Conservation (phyloP, 2,329 filamentous ascomycete species). For the Coniella vitis region DNA sequence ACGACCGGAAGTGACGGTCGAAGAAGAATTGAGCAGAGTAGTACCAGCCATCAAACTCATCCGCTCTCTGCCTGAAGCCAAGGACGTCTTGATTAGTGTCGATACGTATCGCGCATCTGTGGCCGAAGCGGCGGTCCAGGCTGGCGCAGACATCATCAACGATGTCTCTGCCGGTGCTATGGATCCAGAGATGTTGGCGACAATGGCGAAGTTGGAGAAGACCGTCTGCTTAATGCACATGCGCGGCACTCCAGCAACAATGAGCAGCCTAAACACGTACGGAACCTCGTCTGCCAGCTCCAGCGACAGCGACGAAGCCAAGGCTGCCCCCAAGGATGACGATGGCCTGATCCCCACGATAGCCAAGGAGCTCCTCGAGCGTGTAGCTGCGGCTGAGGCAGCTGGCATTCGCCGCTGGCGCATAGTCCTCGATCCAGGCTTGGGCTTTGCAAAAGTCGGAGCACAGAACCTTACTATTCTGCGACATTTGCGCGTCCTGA, state of each 20-base stretch:
- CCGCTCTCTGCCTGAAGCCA: slow-evolving; percentile 56
- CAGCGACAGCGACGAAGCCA: slow-evolving; percentile 18
- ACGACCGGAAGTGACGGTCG: slow-evolving; percentile 57
- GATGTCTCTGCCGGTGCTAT: slow-evolving; percentile 80
- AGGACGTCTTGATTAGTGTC: slow-evolving; percentile 68
- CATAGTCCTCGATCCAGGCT: slow-evolving; percentile 86
- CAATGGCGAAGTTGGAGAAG: slow-evolving; percentile 68
- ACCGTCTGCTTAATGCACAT: slow-evolving; percentile 87
- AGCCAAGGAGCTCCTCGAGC: slow-evolving; percentile 58
- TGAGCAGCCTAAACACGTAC: slow-evolving; percentile 65
- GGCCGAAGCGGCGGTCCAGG: slow-evolving; percentile 65
- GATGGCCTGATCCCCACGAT: slow-evolving; percentile 59
- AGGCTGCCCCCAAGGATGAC: background rate
- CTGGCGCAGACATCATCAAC: slow-evolving; percentile 89
- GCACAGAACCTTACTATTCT: slow-evolving; percentile 79
- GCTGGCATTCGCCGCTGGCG: slow-evolving; percentile 88
- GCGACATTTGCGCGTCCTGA: slow-evolving; percentile 56
- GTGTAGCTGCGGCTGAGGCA: slow-evolving; percentile 66
- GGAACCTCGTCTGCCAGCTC: slow-evolving; percentile 51
- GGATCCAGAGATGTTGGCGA: slow-evolving; percentile 75
- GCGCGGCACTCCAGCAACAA: slow-evolving; percentile 79
- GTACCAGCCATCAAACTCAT: slow-evolving; percentile 72
- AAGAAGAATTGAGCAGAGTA: slow-evolving; percentile 72
- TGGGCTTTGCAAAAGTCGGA: slow-evolving; percentile 85
- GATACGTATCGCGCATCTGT: slow-evolving; percentile 89